Evolutionary conservation across 805 yeast genomes (phyloP), one percentile per base, ranked within the genome.

Genomic region (Lachancea meyersii): DNA sequence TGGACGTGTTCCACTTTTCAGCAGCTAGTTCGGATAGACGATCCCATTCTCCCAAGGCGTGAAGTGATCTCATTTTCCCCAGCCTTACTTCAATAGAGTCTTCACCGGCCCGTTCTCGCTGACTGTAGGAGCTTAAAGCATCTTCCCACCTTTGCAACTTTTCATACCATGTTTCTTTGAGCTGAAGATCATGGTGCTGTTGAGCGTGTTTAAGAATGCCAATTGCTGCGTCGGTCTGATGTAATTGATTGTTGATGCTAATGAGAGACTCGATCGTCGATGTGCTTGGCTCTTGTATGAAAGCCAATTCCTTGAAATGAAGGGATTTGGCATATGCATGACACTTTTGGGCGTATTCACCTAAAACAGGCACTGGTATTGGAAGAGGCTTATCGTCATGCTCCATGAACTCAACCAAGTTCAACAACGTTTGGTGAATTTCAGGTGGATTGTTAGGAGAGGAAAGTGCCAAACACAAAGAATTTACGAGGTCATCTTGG

Each of bases 11-110:
- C 99, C 99, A 93, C 57, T 86, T 87, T 33, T 79, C 81, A 52
- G 80, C 82, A 0, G 97, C 96, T 43, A 93, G 67, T 47, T 82
- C 84, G 9, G 94, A 81, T 19, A 94, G 69, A 52, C 82, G 84
- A 48, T 91, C 97, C 97, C 98, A 94, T 64, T 93, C 97, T 38
- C 98, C 98, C n/a, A 93, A 69, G 0, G 99, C 99, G 66, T 93
- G 97, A 48, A 91, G 69, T 64, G 97, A 89, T 64, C 97, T 76
- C 97, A 93, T 87, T 58, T 91, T 89, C 68, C 99, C 99, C 89
- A 91, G 81, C 4, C 91, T 84, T 1, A 88, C 82, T 50, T 91
- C 97, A 68, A 84, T 77, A 22, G 87, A 79, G 44, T 81, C 82
- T 31, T 64, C 67, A 5, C 67, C 63, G 8, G 58, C 58, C 46